phyloP scores from a whole-genome alignment of 345 rosid species.

The Carallia pectinifolia region DNA sequence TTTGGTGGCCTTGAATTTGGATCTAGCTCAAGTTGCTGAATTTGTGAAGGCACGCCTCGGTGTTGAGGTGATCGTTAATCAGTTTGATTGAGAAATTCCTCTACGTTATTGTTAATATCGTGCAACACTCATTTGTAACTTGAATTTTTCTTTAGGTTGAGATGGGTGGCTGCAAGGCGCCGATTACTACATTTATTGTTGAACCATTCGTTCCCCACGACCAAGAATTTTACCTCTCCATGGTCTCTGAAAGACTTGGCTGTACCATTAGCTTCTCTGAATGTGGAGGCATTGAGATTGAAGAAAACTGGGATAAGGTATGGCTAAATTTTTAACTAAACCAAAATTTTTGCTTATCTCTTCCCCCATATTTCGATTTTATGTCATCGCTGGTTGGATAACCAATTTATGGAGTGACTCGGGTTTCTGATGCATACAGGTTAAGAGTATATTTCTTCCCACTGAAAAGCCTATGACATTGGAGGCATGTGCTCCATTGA shows the following conservation, averaged over 20 bases:
- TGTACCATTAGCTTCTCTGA: constrained; percentile 85
- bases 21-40: constrained; percentile 93
- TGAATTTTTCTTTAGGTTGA: constrained; percentile 54
- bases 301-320: constrained; percentile 99
- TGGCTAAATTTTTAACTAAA: not conserved
- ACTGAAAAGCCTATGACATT: constrained; percentile 64
- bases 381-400: not conserved
- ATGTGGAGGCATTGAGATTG: constrained; percentile 96
- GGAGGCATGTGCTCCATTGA: constrained; percentile 84
- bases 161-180: constrained; percentile 91
- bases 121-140: not conserved
- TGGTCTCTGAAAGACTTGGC: constrained; percentile 93
- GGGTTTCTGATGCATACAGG: constrained; percentile 44
- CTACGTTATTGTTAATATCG: too few species aligned
- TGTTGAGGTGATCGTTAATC: constrained; percentile 53
- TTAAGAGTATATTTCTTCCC: constrained; percentile 74
- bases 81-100: not conserved
- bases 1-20: constrained; percentile 84
- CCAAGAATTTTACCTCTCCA: constrained; percentile 79
- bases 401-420: constrained; percentile 7
- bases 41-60: constrained; percentile 92
- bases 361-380: constrained; percentile 6
- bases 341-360: not conserved
- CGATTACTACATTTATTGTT: constrained; percentile 86
- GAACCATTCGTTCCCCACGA: constrained; percentile 94